phyloP scores from a whole-genome alignment of 2,329 filamentous ascomycete species.

The Conoideocrella luteorostrata region DNA sequence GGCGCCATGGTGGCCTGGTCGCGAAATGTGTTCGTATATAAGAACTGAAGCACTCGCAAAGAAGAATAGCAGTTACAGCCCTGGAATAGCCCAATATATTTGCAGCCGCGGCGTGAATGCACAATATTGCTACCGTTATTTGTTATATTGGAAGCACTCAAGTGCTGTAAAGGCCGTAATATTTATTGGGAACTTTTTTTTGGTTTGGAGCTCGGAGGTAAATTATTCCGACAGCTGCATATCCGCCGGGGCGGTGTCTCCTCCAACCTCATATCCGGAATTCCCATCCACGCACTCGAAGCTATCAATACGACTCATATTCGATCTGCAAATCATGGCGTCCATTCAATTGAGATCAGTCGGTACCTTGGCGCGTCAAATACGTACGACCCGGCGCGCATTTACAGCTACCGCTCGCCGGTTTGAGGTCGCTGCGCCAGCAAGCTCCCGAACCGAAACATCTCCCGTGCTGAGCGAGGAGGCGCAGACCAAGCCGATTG shows the following conservation, averaged over 20 bases:
- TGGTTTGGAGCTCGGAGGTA: conserved; percentile 5
- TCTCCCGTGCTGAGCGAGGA: conserved; percentile 38
- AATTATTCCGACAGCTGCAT: conserved; percentile 8
- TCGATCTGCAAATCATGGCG: conserved; percentile 28
- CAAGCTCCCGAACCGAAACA: conserved; percentile 31
- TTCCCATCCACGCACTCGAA: background rate
- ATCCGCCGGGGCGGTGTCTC: background rate
- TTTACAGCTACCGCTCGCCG: conserved; percentile 43
- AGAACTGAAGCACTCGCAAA: no score
- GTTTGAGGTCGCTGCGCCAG: conserved; percentile 36
- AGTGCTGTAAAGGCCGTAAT: background rate
- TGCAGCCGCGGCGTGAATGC: no score
- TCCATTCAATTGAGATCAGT: conserved; percentile 41
- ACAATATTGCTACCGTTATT: no score
- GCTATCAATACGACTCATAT: conserved; percentile 1
- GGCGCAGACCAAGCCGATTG: conserved; percentile 39
- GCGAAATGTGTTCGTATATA: no score
- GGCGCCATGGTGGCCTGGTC: conserved; percentile 41
- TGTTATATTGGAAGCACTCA: background rate
- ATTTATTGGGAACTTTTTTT: background rate
- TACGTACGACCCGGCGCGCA: conserved; percentile 37
- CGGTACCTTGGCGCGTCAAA: conserved; percentile 36
- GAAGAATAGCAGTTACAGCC: no score
- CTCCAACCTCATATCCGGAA: background rate
- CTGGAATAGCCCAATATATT: no score